Percentiles rank a stretch among this genome's conserved stretches.
phyloP scores from a whole-genome alignment of 2,329 filamentous ascomycete genomes.

The Trichothecium sympodiale region DNA sequence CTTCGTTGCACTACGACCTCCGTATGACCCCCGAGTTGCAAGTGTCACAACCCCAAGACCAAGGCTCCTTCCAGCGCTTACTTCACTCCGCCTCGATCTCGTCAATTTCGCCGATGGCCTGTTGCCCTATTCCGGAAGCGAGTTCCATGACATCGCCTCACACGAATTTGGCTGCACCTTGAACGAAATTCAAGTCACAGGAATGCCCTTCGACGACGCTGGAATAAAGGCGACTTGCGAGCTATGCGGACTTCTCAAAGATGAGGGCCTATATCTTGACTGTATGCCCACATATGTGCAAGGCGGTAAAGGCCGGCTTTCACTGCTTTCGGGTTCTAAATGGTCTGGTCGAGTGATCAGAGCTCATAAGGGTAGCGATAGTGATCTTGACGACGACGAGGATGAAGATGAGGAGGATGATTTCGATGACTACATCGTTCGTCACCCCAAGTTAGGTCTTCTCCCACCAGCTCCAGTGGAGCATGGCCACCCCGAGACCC shows the following conservation, averaged over 20 bases:
- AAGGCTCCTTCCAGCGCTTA: constrained; percentile 34
- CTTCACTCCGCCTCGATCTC: constrained; percentile 38
- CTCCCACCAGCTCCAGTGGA: constrained; percentile 30
- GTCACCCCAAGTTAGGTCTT: constrained; percentile 16
- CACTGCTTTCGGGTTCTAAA: constrained; percentile 24
- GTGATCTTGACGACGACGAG: constrained; percentile 11
- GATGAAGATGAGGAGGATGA: too few species aligned
- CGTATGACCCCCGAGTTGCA: constrained; percentile 30
- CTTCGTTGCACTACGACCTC: constrained; percentile 36
- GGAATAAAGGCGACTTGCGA: constrained; percentile 35
- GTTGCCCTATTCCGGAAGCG: constrained; percentile 31
- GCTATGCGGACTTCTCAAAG: constrained; percentile 39
- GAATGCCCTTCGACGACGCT: constrained; percentile 36
- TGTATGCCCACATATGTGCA: constrained; percentile 32
- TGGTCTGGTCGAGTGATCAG: constrained; percentile 35
- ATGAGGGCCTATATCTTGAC: constrained; percentile 40
- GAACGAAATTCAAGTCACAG: constrained; percentile 41
- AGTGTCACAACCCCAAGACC: constrained; percentile 24
- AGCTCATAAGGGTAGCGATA: constrained; percentile 16
- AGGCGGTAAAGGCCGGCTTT: constrained; percentile 23
- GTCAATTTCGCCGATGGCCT: constrained; percentile 40
- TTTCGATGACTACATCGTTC: constrained; percentile 5
- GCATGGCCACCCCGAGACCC: constrained; percentile 28
- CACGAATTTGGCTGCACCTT: constrained; percentile 42
- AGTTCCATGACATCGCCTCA: constrained; percentile 40